A percentile compares a stretch with the other conserved stretches of the same genome.
These are phyloP conservation scores for Garcia nutans DNA, from an alignment of 345 rosid species.

Conservation along the genomic window DNA sequence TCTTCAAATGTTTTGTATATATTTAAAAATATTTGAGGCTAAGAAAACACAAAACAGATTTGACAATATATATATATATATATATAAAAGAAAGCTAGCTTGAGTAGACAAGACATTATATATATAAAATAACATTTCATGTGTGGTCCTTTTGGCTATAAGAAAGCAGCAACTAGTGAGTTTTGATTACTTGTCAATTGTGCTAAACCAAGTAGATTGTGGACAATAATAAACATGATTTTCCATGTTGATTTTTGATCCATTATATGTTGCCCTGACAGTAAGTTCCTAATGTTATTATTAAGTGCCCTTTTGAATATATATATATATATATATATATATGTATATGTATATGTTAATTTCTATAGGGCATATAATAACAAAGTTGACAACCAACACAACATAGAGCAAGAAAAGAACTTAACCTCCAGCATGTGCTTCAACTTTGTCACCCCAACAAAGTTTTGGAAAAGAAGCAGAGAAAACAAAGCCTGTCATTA, in stretches of 20 bases:
- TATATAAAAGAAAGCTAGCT: background rate
- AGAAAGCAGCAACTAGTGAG: background rate
- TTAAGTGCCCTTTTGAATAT: background rate
- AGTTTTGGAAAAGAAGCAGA: background rate
- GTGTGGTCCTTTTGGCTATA: background rate
- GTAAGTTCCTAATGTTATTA: background rate
- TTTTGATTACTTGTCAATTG: background rate
- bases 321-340: no score
- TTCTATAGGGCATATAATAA: constrained; percentile 6
- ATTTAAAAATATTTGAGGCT: no score
- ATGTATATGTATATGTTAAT: no score
- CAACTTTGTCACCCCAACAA: background rate
- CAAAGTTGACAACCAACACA: constrained; percentile 10
- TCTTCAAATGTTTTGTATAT: no score
- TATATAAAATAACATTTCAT: background rate
- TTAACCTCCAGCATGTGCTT: constrained; percentile 13
- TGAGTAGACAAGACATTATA: constrained; percentile 2
- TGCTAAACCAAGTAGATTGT: background rate
- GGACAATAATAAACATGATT: background rate
- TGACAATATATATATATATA: no score
- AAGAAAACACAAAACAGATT: no score
- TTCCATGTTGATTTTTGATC: background rate
- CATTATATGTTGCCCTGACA: no score
- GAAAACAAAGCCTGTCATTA: constrained; percentile 14
- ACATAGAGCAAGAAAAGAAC: constrained; percentile 4